Conservation (phyloP, 129 eudicot genomes). For the Flaveria brownii region DNA sequence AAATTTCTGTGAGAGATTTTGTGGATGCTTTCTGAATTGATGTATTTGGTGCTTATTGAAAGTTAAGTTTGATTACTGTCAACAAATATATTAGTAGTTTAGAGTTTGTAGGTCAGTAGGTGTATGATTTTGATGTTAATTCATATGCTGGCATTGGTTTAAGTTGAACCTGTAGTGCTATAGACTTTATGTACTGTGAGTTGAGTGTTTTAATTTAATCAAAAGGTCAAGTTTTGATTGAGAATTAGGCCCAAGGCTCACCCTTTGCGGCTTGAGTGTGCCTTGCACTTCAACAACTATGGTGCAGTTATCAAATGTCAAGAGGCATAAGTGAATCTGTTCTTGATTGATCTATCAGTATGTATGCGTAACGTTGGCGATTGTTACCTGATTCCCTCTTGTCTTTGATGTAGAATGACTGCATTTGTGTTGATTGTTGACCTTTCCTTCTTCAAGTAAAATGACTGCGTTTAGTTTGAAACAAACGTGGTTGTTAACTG, state of each 20-base stretch:
- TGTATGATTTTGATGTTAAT: slow-evolving; percentile 20
- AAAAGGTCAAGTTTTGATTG: neutral
- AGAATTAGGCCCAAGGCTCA: neutral
- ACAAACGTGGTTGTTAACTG: neutral
- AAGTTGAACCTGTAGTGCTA: neutral
- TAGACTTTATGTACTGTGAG: neutral
- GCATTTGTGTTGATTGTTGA: neutral
- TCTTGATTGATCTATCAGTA: neutral
- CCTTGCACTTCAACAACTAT: too few relatives aligned
- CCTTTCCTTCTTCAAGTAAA: neutral
- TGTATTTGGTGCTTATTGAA: neutral
- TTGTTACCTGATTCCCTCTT: neutral
- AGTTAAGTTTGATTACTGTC: too few relatives aligned
- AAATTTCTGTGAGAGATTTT: slow-evolving; percentile 17
- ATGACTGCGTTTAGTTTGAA: neutral
- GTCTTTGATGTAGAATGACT: slow-evolving; percentile 8
- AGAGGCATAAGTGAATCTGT: neutral
- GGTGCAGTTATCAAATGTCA: too few relatives aligned
- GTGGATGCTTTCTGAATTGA: neutral
- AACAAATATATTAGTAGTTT: neutral
- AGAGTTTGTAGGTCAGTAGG: neutral
- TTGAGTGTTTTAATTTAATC: neutral
- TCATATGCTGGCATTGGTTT: slow-evolving; percentile 12
- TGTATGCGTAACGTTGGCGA: neutral
- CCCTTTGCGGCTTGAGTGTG: too few relatives aligned